A percentile compares a stretch with the other conserved stretches of the same genome.
Evolutionary conservation across 2,329 filamentous ascomycete species (phyloP).

Genomic region (Pseudocercospora eumusae): DNA sequence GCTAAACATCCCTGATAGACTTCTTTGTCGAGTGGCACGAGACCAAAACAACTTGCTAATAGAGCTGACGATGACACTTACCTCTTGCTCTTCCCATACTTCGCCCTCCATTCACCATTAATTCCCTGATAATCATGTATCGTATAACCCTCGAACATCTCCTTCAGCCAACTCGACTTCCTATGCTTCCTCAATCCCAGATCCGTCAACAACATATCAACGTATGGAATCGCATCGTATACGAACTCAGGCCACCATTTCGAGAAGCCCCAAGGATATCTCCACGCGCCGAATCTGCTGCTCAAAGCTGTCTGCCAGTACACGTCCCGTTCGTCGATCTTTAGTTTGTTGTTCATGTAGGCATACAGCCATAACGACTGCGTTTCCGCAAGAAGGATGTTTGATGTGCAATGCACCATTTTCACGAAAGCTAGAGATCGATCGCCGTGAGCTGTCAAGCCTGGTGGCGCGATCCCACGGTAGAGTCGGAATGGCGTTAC

Average conservation of each 20-base stretch:
- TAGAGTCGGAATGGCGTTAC: slow-evolving; percentile 21
- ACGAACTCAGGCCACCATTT: slow-evolving; percentile 25
- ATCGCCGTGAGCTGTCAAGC: slow-evolving; percentile 18
- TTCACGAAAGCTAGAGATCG: slow-evolving; percentile 19
- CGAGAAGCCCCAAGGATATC: slow-evolving; percentile 20
- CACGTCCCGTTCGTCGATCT: slow-evolving; percentile 14
- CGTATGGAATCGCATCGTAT: slow-evolving; percentile 21
- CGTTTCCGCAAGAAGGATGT: slow-evolving; percentile 17
- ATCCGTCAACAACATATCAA: slow-evolving; percentile 22
- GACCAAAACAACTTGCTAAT: background rate
- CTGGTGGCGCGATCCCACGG: slow-evolving; percentile 18
- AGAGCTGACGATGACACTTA: background rate
- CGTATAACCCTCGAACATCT: slow-evolving; percentile 22
- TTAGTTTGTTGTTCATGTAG: slow-evolving; percentile 17
- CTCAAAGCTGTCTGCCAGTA: slow-evolving; percentile 18
- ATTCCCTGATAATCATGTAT: slow-evolving; percentile 22
- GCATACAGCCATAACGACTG: slow-evolving; percentile 21
- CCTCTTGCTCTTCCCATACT: background rate
- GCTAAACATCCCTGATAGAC: background rate
- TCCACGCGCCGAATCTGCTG: slow-evolving; percentile 16
- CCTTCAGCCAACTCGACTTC: slow-evolving; percentile 19
- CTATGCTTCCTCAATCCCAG: slow-evolving; percentile 15
- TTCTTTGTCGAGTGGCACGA: background rate
- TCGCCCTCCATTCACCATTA: slow-evolving; percentile 8
- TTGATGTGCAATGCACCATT: slow-evolving; percentile 22